phyloP scores from a whole-genome alignment of 768 basidiomycete genomes.

The Boletus sensibilis region DNA sequence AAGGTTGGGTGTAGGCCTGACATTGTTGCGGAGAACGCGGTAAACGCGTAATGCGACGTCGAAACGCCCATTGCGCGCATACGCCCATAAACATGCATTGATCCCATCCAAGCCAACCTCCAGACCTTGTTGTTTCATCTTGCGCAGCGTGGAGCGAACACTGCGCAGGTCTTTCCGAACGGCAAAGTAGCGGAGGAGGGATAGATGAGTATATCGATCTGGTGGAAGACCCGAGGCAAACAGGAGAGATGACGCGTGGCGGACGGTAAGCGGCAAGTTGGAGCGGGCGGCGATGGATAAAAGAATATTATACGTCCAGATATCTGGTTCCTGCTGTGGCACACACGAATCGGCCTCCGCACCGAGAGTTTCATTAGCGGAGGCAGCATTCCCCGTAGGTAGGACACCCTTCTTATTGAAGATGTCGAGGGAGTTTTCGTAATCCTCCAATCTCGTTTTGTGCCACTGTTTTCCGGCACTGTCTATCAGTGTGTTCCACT shows the following conservation, averaged over 20 bases:
- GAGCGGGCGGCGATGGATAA: slow-evolving; percentile 62
- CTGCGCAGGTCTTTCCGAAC: slow-evolving; percentile 45
- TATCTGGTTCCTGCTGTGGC: slow-evolving; percentile 48
- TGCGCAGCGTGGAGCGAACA: slow-evolving; percentile 53
- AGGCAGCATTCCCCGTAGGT: not conserved
- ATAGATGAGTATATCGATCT: slow-evolving; percentile 61
- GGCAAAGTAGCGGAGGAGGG: slow-evolving; percentile 57
- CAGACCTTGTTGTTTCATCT: slow-evolving; percentile 49
- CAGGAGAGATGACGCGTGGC: slow-evolving; percentile 54
- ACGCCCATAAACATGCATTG: slow-evolving; percentile 74
- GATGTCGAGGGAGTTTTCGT: slow-evolving; percentile 57
- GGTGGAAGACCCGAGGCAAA: slow-evolving; percentile 52
- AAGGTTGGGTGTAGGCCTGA: slow-evolving; percentile 35
- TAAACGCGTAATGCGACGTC: slow-evolving; percentile 65
- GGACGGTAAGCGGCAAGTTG: slow-evolving; percentile 40
- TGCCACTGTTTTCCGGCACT: slow-evolving; percentile 66
- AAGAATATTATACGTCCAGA: slow-evolving; percentile 68
- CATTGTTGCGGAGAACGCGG: slow-evolving; percentile 56
- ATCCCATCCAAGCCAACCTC: slow-evolving; percentile 62
- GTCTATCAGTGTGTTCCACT: slow-evolving; percentile 78
- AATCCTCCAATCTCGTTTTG: slow-evolving; percentile 55
- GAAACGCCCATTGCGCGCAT: slow-evolving; percentile 48
- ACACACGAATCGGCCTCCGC: not conserved
- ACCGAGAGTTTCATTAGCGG: slow-evolving; percentile 13
- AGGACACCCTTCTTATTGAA: slow-evolving; percentile 58